These are phyloP conservation scores for Tuctoria greenei DNA, from an alignment of 176 grass and related monocot species.

Conservation along the genomic window DNA sequence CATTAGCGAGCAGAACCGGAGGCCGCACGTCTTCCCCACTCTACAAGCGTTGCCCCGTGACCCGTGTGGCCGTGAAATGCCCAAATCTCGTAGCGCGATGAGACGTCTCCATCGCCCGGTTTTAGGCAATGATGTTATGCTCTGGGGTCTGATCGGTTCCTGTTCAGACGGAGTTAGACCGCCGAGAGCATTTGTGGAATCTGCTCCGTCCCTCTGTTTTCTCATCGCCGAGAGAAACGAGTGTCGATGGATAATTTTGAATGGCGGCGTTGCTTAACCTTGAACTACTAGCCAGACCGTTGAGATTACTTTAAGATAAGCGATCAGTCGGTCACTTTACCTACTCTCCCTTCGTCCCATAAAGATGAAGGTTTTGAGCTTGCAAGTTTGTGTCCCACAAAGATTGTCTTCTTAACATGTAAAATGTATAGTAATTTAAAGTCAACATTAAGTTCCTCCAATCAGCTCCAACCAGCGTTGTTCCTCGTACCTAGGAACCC, in stretches of 20 bases:
- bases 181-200: not conserved
- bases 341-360: too few species aligned
- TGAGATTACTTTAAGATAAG: not conserved
- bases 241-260: not conserved
- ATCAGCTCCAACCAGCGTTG: too few species aligned
- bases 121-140: not conserved
- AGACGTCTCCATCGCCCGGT: conserved; percentile 5
- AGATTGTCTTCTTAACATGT: too few species aligned
- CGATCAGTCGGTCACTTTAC: not conserved
- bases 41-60: not conserved
- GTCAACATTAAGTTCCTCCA: too few species aligned
- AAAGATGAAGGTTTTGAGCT: too few species aligned
- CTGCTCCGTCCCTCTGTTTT: not conserved
- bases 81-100: not conserved
- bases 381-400: too few species aligned
- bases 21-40: not conserved
- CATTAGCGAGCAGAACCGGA: not conserved
- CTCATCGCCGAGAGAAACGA: not conserved
- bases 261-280: not conserved
- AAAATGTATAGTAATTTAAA: too few species aligned
- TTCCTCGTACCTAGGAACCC: too few species aligned
- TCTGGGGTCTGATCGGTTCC: not conserved
- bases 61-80: not conserved
- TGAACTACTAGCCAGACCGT: not conserved
- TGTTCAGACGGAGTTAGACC: not conserved